phyloP scores from a whole-genome alignment of 371 early-diverging fungal species.

The Rhizopus arrhizus region DNA sequence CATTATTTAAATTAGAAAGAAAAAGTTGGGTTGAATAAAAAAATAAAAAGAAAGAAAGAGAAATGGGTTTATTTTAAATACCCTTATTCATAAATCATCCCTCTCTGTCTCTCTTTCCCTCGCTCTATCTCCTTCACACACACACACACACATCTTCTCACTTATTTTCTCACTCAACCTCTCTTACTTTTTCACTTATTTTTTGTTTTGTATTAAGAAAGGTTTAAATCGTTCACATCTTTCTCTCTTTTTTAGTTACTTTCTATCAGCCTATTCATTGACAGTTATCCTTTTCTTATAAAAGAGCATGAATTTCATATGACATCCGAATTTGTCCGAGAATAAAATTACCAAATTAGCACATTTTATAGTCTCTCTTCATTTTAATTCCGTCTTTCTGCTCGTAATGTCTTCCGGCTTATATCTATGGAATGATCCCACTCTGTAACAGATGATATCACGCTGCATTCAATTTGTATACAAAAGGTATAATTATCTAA shows the following conservation, averaged over 20 bases:
- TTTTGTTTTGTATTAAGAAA: too few species aligned
- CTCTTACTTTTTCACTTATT: too few species aligned
- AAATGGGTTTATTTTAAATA: not conserved
- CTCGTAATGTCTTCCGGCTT: too few species aligned
- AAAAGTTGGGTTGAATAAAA: not conserved
- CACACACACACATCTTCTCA: not conserved
- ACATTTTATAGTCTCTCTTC: not conserved
- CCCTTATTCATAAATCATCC: not conserved
- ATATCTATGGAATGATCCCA: too few species aligned
- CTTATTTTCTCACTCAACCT: not conserved
- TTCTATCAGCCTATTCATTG: not conserved
- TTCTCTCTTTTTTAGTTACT: not conserved
- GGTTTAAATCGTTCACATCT: not conserved
- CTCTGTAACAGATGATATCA: too few species aligned
- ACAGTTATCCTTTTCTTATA: not conserved
- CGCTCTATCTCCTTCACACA: not conserved
- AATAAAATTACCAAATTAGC: not conserved
- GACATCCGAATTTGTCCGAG: conserved; percentile 1
- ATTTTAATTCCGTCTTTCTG: not conserved
- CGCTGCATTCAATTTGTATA: too few species aligned
- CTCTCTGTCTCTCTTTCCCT: not conserved
- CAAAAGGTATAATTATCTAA: too few species aligned
- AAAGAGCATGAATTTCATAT: not conserved
- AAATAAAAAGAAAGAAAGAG: not conserved
- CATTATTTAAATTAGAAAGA: not conserved